These are phyloP conservation scores for Clavispora asparagi DNA, from an alignment of 805 yeast species.

Conservation along the genomic window DNA sequence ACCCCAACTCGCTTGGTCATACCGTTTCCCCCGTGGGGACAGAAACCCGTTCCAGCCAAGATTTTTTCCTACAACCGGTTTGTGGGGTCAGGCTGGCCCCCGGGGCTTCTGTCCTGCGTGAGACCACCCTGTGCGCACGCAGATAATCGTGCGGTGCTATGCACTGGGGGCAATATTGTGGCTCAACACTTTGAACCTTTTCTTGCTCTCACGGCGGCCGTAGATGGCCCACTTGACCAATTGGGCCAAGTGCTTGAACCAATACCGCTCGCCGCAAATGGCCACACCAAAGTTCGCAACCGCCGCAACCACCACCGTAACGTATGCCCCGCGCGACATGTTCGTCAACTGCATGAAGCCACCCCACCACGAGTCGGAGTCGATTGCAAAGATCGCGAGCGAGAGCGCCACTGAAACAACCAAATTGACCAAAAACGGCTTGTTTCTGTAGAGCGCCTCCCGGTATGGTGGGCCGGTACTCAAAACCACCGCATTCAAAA, in stretches of 20 bases:
- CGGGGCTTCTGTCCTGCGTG: too few species aligned
- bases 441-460: constrained; percentile 60
- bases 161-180: neutral
- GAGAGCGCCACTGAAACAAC: constrained; percentile 47
- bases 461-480: constrained; percentile 94
- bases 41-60: neutral
- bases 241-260: constrained; percentile 39
- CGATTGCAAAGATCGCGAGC: constrained; percentile 47
- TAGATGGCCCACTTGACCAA: constrained; percentile 32
- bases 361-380: constrained; percentile 53
- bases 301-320: constrained; percentile 44
- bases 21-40: too few species aligned
- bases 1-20: too few species aligned
- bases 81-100: too few species aligned
- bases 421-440: constrained; percentile 67
- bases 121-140: neutral
- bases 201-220: constrained; percentile 27
- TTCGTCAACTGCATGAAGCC: constrained; percentile 70
- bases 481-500: constrained; percentile 74
- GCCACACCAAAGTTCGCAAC: constrained; percentile 45
- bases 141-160: neutral
- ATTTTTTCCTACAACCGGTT: too few species aligned
- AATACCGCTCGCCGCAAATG: constrained; percentile 39
- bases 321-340: constrained; percentile 47
- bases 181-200: constrained; percentile 21